Conservation (phyloP, 2,329 filamentous ascomycete genomes). For the Chrysoporthe cubensis region DNA sequence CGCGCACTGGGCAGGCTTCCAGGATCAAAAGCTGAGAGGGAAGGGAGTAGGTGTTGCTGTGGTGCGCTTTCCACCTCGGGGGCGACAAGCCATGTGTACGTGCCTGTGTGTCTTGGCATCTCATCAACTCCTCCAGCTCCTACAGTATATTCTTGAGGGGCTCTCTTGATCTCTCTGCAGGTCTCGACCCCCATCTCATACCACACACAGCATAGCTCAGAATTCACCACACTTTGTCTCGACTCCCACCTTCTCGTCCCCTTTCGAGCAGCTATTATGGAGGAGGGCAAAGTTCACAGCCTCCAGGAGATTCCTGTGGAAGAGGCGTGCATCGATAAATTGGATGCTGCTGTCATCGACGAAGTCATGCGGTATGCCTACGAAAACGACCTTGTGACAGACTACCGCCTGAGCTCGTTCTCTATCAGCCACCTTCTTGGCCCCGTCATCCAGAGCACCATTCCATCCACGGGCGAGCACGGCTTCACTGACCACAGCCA, state of each 20-base stretch:
- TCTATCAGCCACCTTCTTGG: conserved; percentile 23
- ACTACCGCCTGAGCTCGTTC: conserved; percentile 24
- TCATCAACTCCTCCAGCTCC: background rate
- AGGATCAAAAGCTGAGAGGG: background rate
- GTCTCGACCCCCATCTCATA: background rate
- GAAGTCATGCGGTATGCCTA: conserved; percentile 25
- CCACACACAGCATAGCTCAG: background rate
- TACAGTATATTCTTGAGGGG: background rate
- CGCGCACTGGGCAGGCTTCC: background rate
- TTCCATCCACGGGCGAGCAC: conserved; percentile 12
- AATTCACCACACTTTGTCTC: background rate
- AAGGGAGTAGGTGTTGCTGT: background rate
- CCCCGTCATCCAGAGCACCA: conserved; percentile 14
- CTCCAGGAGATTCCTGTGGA: background rate
- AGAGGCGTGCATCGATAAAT: background rate
- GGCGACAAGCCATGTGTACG: background rate
- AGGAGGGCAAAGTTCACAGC: background rate
- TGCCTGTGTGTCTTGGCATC: background rate
- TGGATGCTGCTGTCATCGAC: background rate
- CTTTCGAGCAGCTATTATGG: background rate
- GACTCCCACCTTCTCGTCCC: background rate
- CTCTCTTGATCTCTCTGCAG: background rate
- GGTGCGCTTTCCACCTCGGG: background rate
- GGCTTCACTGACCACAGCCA: conserved; percentile 21
- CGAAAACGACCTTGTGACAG: conserved; percentile 18